phyloP scores from a whole-genome alignment of 2,329 filamentous ascomycete genomes.

The Alternaria sp. region DNA sequence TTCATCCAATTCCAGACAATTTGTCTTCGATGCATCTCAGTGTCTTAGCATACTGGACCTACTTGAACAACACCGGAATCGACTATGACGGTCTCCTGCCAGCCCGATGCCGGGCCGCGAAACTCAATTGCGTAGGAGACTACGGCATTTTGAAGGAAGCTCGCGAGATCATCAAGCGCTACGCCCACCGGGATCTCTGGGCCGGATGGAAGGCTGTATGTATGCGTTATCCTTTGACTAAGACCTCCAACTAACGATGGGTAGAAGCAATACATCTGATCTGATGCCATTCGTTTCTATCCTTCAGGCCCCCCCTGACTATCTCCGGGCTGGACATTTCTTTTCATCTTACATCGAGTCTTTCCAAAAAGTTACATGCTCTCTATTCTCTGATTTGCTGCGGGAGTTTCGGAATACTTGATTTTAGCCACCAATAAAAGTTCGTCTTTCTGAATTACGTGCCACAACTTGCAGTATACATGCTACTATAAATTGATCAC shows the following conservation, averaged over 20 bases:
- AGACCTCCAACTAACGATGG: neutral
- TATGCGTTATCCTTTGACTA: neutral
- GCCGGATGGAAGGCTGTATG: neutral
- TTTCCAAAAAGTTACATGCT: neutral
- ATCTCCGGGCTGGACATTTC: neutral
- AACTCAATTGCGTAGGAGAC: neutral
- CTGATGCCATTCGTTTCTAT: neutral
- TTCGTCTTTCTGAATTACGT: neutral
- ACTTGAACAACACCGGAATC: neutral
- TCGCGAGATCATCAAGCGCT: neutral
- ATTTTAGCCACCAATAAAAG: neutral
- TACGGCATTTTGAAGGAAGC: neutral
- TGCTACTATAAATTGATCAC: neutral
- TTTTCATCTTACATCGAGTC: neutral
- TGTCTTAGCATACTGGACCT: neutral
- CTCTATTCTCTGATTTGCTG: neutral
- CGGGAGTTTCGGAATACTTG: neutral
- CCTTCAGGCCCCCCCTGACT: neutral
- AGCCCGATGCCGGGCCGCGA: neutral
- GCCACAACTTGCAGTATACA: neutral
- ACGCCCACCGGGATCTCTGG: neutral
- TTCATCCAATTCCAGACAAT: neutral
- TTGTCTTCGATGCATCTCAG: neutral
- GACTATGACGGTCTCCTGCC: neutral
- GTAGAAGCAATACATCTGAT: neutral